Conservation (phyloP, 2,329 filamentous ascomycete genomes). For the Xylariaceae sp. region DNA sequence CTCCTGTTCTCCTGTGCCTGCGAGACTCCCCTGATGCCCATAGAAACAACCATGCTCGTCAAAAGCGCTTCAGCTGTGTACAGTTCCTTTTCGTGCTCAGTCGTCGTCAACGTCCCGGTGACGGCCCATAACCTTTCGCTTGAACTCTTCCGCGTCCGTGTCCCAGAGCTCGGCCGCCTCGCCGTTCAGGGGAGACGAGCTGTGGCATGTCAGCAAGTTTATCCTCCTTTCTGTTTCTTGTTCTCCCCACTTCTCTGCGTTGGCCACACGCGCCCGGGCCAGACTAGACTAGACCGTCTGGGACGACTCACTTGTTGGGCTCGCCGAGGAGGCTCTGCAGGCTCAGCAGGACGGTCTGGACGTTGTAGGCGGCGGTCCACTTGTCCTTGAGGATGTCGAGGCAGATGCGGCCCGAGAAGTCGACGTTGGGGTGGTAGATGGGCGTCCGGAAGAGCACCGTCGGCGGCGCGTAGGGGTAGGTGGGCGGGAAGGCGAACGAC, state of each 20-base stretch:
- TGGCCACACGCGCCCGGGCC: too few relatives aligned
- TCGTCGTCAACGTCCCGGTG: slow-evolving; percentile 61
- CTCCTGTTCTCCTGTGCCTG: slow-evolving; percentile 34
- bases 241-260: too few relatives aligned
- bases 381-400: slow-evolving; percentile 98
- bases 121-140: slow-evolving; percentile 60
- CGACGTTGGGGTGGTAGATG: slow-evolving; percentile 98
- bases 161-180: slow-evolving; percentile 97
- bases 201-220: slow-evolving; percentile 31
- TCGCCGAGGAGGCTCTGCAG: slow-evolving; percentile 92
- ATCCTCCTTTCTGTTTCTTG: neutral
- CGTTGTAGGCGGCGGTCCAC: slow-evolving; percentile 97
- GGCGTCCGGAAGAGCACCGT: slow-evolving; percentile 96
- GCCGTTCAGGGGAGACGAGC: slow-evolving; percentile 87
- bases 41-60: slow-evolving; percentile 7
- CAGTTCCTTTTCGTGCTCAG: slow-evolving; percentile 24
- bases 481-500: slow-evolving; percentile 79
- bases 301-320: slow-evolving; percentile 98
- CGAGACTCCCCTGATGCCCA: slow-evolving; percentile 7
- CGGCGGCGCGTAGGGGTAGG: slow-evolving; percentile 88
- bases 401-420: slow-evolving; percentile 95
- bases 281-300: too few relatives aligned
- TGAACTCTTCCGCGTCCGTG: slow-evolving; percentile 77
- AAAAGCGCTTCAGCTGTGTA: too few relatives aligned
- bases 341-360: slow-evolving; percentile 85